phyloP scores from a whole-genome alignment of 2,329 filamentous ascomycete genomes.

The Xenosphaeropsis pyriputrescens region DNA sequence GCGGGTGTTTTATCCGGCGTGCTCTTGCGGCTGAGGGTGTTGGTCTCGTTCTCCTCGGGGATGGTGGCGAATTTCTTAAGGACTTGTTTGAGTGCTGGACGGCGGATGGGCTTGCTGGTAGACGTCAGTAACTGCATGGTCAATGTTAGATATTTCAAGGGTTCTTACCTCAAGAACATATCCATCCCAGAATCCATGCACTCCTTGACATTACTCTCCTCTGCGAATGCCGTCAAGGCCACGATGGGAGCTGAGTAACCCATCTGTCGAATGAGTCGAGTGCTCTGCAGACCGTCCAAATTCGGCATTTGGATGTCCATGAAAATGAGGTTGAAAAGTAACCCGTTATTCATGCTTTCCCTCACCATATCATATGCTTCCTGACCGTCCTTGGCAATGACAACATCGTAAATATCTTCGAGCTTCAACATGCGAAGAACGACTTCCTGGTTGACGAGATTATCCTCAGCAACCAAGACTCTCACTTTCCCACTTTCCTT shows the following conservation, averaged over 20 bases:
- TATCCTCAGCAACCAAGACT: slow-evolving; percentile 76
- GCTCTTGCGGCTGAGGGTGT: slow-evolving; percentile 8
- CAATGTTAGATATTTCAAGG: background rate
- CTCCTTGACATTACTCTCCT: slow-evolving; percentile 78
- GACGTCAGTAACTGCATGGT: slow-evolving; percentile 7
- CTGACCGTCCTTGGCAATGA: slow-evolving; percentile 73
- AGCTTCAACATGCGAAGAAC: slow-evolving; percentile 54
- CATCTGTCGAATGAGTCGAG: slow-evolving; percentile 69
- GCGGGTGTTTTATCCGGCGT: slow-evolving; percentile 1
- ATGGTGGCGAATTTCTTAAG: slow-evolving; percentile 76
- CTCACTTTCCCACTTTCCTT: slow-evolving; percentile 53
- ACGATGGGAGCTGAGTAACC: slow-evolving; percentile 84
- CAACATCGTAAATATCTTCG: slow-evolving; percentile 74
- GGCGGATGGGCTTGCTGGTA: slow-evolving; percentile 51
- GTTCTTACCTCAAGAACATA: slow-evolving; percentile 48
- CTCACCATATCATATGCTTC: slow-evolving; percentile 82
- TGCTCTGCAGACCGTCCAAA: slow-evolving; percentile 77
- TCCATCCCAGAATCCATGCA: slow-evolving; percentile 87
- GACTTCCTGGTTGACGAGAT: slow-evolving; percentile 48
- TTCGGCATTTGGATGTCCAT: slow-evolving; percentile 97
- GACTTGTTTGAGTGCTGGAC: slow-evolving; percentile 77
- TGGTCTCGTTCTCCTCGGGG: slow-evolving; percentile 40
- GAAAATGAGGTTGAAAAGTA: slow-evolving; percentile 75
- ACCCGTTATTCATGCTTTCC: slow-evolving; percentile 58
- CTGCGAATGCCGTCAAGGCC: slow-evolving; percentile 77